phyloP scores from a whole-genome alignment of 2,329 filamentous ascomycete genomes.

The Bisporella sp. region DNA sequence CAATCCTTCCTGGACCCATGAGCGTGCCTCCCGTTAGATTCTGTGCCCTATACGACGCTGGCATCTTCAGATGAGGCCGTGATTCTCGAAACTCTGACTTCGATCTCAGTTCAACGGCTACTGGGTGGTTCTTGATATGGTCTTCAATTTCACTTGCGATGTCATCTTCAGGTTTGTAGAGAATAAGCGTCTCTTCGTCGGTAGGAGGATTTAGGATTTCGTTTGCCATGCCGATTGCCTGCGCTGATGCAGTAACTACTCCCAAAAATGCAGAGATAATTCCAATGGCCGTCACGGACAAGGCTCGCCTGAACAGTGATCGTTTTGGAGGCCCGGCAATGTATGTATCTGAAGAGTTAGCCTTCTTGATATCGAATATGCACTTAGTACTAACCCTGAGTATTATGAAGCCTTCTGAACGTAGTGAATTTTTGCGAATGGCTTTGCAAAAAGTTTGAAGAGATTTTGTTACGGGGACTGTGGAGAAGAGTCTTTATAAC shows the following conservation, averaged over 20 bases:
- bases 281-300: conserved; percentile 39
- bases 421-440: no score
- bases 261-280: conserved; percentile 42
- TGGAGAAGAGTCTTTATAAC: no score
- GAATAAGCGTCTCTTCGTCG: conserved; percentile 65
- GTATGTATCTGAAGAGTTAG: no score
- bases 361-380: no score
- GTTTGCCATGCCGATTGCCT: conserved; percentile 41
- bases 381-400: no score
- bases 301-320: conserved; percentile 37
- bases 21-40: conserved; percentile 81
- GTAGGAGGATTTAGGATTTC: conserved; percentile 47
- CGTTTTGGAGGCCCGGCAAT: conserved; percentile 17
- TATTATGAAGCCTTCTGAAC: no score
- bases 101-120: conserved; percentile 61
- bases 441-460: no score
- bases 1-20: conserved; percentile 65
- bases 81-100: conserved; percentile 65
- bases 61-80: conserved; percentile 83
- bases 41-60: conserved; percentile 57
- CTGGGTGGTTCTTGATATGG: conserved; percentile 66
- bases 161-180: conserved; percentile 54
- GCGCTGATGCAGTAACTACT: conserved; percentile 49
- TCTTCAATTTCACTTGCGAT: conserved; percentile 55
- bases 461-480: no score